These are phyloP conservation scores for Thuidium tamariscinum DNA, from an alignment of 225 moss, liverwort and hornwort species.

Conservation along the genomic window DNA sequence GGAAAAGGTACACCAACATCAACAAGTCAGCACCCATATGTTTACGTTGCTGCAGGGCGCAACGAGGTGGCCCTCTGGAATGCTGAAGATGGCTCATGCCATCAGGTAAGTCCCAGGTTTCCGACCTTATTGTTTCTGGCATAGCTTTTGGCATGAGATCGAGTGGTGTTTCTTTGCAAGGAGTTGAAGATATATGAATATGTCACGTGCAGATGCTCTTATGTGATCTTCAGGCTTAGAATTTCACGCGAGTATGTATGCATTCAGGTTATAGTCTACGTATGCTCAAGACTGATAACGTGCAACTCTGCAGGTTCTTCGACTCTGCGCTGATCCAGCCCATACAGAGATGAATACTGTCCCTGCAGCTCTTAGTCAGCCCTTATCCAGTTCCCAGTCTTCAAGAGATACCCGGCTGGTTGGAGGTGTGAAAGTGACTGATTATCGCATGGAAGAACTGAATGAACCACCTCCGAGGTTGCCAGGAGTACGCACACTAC, in stretches of 20 bases:
- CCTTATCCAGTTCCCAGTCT: conserved; percentile 37
- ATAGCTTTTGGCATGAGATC: background rate
- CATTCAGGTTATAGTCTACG: background rate
- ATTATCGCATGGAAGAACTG: conserved; percentile 82
- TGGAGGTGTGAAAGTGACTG: conserved; percentile 35
- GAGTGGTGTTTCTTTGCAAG: background rate
- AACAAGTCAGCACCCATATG: conserved; percentile 61
- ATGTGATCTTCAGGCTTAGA: background rate
- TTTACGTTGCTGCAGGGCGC: conserved; percentile 90
- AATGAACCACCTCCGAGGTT: conserved; percentile 89
- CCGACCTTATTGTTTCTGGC: background rate
- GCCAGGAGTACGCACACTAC: conserved; percentile 80
- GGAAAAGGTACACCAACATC: conserved; percentile 37
- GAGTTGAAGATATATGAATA: background rate
- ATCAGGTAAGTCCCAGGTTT: conserved; percentile 50
- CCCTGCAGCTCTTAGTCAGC: conserved; percentile 70
- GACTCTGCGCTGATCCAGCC: conserved; percentile 50
- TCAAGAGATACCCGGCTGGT: conserved; percentile 21
- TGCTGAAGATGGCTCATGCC: conserved; percentile 90
- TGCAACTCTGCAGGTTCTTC: conserved; percentile 56
- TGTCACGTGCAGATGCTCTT: background rate
- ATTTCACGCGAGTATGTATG: background rate
- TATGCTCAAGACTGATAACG: background rate
- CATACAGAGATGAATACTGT: conserved; percentile 38
- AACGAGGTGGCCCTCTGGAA: conserved; percentile 96